Evolutionary conservation across 306 rosid genomes (phyloP).

Genomic region (Medicago arabica): DNA sequence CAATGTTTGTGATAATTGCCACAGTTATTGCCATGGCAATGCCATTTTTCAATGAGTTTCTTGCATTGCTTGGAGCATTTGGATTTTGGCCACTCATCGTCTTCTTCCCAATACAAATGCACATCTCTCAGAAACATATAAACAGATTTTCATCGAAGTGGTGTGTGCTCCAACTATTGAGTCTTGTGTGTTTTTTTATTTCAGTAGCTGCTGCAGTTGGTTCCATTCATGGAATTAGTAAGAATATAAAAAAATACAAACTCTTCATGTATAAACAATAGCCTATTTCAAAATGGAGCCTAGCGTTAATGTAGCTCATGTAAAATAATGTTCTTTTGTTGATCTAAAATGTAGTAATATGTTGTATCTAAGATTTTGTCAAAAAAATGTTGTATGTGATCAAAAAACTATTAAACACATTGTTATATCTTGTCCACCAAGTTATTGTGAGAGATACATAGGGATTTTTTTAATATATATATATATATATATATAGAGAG

Average conservation of each 20-base stretch:
- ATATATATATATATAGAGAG: too few relatives aligned
- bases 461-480: too few relatives aligned
- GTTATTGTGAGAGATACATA: not conserved
- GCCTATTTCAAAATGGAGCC: not conserved
- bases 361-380: not conserved
- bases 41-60: constrained; percentile 68
- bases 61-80: constrained; percentile 66
- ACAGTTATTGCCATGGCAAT: constrained; percentile 53
- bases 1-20: constrained; percentile 44
- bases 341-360: not conserved
- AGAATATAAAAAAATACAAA: constrained; percentile 51
- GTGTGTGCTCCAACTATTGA: constrained; percentile 56
- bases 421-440: not conserved
- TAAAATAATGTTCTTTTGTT: not conserved
- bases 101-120: constrained; percentile 69
- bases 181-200: constrained; percentile 50
- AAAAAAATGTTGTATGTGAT: not conserved
- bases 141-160: constrained; percentile 43
- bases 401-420: not conserved
- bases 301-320: not conserved
- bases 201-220: constrained; percentile 50
- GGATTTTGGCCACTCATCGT: constrained; percentile 72
- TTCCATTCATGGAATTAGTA: constrained; percentile 53
- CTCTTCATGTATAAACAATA: constrained; percentile 54
- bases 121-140: constrained; percentile 53